phyloP scores from a whole-genome alignment of 805 yeast genomes.

The Starmerella powellii region DNA sequence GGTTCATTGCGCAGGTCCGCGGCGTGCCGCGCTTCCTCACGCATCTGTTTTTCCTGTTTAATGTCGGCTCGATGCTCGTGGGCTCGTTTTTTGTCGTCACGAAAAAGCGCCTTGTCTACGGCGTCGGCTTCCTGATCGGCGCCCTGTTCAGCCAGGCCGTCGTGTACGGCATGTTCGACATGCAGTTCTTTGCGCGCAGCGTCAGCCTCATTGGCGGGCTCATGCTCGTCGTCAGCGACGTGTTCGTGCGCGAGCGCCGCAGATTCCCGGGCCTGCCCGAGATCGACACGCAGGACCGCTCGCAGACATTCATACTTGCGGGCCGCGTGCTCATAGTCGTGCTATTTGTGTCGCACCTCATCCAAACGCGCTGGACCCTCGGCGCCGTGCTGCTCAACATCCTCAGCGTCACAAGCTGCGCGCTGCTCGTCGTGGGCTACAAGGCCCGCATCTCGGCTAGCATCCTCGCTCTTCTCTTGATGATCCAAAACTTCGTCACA shows the following conservation, averaged over 20 bases:
- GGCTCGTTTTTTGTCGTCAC: conserved; percentile 63
- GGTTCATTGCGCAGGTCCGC: conserved; percentile 67
- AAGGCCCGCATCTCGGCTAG: conserved; percentile 83
- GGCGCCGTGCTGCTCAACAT: conserved; percentile 52
- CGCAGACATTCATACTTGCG: conserved; percentile 70
- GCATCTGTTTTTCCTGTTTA: conserved; percentile 50
- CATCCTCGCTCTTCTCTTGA: conserved; percentile 49
- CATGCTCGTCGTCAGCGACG: conserved; percentile 73
- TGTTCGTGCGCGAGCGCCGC: conserved; percentile 65
- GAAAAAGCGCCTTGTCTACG: conserved; percentile 54
- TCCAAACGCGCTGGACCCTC: conserved; percentile 55
- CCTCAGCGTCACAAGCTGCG: conserved; percentile 56
- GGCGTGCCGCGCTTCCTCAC: conserved; percentile 69
- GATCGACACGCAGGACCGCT: conserved; percentile 55
- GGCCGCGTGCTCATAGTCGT: conserved; percentile 80
- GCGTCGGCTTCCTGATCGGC: conserved; percentile 54
- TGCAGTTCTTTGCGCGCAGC: conserved; percentile 72
- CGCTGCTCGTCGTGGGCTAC: conserved; percentile 78
- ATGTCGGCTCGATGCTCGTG: conserved; percentile 55
- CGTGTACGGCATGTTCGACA: conserved; percentile 78
- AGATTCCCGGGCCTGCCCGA: conserved; percentile 66
- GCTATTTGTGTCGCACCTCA: conserved; percentile 72
- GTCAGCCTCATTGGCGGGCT: conserved; percentile 87
- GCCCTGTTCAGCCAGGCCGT: conserved; percentile 76
- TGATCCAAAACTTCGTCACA: conserved; percentile 61